Evolutionary conservation across 2,329 filamentous ascomycete genomes (phyloP).

Genomic region (Tolypocladium capitatum): DNA sequence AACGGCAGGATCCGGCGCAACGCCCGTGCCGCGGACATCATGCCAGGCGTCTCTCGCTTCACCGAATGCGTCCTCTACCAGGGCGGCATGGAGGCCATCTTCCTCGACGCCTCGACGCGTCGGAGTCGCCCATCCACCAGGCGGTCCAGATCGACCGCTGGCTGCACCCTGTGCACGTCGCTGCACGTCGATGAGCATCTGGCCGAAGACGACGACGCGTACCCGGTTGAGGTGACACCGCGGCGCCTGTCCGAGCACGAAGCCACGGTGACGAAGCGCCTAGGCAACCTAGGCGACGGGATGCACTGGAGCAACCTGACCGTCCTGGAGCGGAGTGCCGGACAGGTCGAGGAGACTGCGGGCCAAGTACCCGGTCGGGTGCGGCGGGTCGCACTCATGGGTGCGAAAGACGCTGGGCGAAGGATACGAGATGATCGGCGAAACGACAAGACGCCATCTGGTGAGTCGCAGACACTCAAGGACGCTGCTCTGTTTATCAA

Average conservation of each 20-base stretch:
- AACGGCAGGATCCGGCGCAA: constrained; percentile 42
- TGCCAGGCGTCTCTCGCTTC: constrained; percentile 46
- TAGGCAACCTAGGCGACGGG: constrained; percentile 28
- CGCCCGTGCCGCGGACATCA: constrained; percentile 49
- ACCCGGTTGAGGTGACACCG: constrained; percentile 48
- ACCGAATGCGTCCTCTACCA: constrained; percentile 57
- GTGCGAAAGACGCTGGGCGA: constrained; percentile 41
- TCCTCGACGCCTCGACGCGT: constrained; percentile 45
- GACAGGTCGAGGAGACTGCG: constrained; percentile 16
- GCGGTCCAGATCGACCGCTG: constrained; percentile 43
- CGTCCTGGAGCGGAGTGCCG: constrained; percentile 19
- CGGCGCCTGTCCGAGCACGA: constrained; percentile 45
- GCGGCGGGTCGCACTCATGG: constrained; percentile 57
- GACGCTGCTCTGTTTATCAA: background rate
- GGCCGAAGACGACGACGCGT: constrained; percentile 35
- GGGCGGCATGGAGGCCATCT: constrained; percentile 55
- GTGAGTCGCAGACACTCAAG: constrained; percentile 7
- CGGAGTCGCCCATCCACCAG: constrained; percentile 24
- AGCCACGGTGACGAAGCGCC: constrained; percentile 29
- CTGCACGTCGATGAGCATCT: constrained; percentile 39
- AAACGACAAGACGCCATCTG: constrained; percentile 38
- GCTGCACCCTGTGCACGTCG: constrained; percentile 42
- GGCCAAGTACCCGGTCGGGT: constrained; percentile 50
- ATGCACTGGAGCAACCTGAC: constrained; percentile 48
- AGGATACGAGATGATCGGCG: constrained; percentile 38